Percentiles rank a stretch among this genome's conserved stretches.
Evolutionary conservation across 345 rosid species (phyloP).

Genomic region (Conringia planisiliqua): DNA sequence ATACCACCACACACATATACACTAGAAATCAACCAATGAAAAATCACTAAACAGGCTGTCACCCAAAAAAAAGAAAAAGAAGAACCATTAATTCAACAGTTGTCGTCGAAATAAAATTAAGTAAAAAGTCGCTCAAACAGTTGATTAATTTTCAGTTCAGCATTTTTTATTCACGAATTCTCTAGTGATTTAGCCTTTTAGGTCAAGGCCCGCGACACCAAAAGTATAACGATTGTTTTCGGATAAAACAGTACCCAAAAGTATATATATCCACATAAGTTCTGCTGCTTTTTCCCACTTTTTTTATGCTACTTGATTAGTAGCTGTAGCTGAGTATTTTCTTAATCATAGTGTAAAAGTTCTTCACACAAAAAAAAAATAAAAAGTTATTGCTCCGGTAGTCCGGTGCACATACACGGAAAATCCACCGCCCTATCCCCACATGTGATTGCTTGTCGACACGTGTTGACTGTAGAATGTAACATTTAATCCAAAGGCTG

Average conservation of each 20-base stretch:
- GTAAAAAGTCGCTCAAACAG: no score
- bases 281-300: neutral
- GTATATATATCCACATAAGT: neutral
- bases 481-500: neutral
- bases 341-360: neutral
- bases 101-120: no score
- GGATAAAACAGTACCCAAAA: neutral
- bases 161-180: no score
- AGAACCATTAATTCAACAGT: no score
- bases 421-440: constrained; percentile 51
- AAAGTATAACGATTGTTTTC: neutral
- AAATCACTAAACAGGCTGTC: neutral
- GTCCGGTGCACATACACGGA: neutral
- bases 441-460: constrained; percentile 33
- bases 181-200: neutral
- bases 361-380: neutral
- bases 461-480: constrained; percentile 21
- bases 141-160: no score
- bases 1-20: neutral
- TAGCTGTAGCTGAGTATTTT: neutral
- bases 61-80: no score
- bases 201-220: neutral
- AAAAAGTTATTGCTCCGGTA: neutral
- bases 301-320: neutral
- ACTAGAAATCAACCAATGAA: neutral